Conservation (phyloP, 2,329 filamentous ascomycete species). For the Camillea tinctor region DNA sequence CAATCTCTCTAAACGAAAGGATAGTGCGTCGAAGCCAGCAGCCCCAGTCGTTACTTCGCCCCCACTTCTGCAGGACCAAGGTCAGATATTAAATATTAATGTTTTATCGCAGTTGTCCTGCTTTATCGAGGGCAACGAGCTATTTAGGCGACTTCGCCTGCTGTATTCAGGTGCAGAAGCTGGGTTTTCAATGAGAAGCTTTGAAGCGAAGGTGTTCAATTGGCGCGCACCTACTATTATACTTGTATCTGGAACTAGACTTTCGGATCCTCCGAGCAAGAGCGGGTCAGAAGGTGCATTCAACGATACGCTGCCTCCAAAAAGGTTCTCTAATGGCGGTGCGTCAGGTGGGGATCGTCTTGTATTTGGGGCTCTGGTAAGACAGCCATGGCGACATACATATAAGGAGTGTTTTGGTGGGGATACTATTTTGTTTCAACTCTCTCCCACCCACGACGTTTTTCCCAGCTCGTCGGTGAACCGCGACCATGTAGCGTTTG, state of each 20-base stretch:
- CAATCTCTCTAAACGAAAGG: slow-evolving; percentile 58
- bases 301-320: slow-evolving; percentile 61
- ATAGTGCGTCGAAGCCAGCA: slow-evolving; percentile 21
- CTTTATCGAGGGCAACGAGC: slow-evolving; percentile 62
- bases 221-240: slow-evolving; percentile 74
- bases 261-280: slow-evolving; percentile 45
- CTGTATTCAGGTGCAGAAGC: slow-evolving; percentile 70
- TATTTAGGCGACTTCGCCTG: slow-evolving; percentile 65
- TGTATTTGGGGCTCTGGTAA: slow-evolving; percentile 66
- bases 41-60: slow-evolving; percentile 13
- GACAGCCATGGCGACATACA: slow-evolving; percentile 67
- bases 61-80: slow-evolving; percentile 50
- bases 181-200: slow-evolving; percentile 76
- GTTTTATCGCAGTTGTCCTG: slow-evolving; percentile 69
- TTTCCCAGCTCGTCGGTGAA: slow-evolving; percentile 65
- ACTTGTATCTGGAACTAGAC: slow-evolving; percentile 63
- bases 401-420: slow-evolving; percentile 68
- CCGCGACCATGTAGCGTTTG: slow-evolving; percentile 67
- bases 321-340: slow-evolving; percentile 54
- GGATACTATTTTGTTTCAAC: slow-evolving; percentile 66
- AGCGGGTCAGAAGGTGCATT: slow-evolving; percentile 56
- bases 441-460: slow-evolving; percentile 69
- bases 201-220: slow-evolving; percentile 73
- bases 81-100: slow-evolving; percentile 64
- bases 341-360: slow-evolving; percentile 45